Conservation (phyloP, 495 filamentous ascomycete genomes). For the Cladorrhinum samala region DNA sequence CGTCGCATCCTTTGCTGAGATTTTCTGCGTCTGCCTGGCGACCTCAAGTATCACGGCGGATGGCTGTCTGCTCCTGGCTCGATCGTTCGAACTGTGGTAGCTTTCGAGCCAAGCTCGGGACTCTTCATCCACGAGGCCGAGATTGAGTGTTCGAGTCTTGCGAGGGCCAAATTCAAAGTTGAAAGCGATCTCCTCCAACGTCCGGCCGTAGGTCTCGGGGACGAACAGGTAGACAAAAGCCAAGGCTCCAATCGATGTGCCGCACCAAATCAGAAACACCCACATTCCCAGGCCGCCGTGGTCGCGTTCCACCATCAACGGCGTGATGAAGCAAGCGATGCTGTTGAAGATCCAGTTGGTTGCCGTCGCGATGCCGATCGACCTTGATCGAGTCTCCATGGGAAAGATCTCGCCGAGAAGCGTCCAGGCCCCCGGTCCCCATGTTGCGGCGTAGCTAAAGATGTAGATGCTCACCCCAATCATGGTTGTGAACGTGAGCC, state of each 20-base stretch:
- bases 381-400: conserved; percentile 64
- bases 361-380: conserved; percentile 65
- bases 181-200: conserved; percentile 66
- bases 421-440: conserved; percentile 62
- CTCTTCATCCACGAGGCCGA: too few species aligned
- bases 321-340: conserved; percentile 20
- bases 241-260: conserved; percentile 52
- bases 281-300: conserved; percentile 52
- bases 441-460: conserved; percentile 67
- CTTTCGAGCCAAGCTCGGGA: too few species aligned
- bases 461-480: conserved; percentile 64
- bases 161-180: neutral
- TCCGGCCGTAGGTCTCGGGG: conserved; percentile 70
- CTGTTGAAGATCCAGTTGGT: conserved; percentile 78
- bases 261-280: conserved; percentile 67
- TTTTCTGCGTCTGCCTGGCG: too few species aligned
- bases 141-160: too few species aligned
- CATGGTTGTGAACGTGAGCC: conserved; percentile 43
- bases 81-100: too few species aligned
- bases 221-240: conserved; percentile 67
- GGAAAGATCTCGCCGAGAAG: conserved; percentile 69
- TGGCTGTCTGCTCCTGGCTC: too few species aligned
- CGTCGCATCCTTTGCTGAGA: too few species aligned
- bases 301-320: conserved; percentile 46
- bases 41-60: too few species aligned